Base-by-base conservation (phyloP, 768 basidiomycete species). In the Astraeus odoratus region DNA sequence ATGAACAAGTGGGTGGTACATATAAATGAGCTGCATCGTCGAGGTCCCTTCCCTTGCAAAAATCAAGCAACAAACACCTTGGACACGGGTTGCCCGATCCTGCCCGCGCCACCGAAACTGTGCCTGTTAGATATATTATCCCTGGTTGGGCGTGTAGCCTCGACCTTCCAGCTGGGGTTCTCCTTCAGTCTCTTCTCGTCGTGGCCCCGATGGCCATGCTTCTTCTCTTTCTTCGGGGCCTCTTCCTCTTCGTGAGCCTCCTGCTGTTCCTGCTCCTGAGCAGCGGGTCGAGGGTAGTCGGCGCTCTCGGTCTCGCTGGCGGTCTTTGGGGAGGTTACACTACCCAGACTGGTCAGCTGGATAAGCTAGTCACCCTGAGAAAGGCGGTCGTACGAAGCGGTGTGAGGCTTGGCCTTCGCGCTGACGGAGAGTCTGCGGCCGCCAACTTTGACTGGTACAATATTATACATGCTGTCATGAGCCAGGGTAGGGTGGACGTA, bases 21-120 rank as follows among this genome's bases (percentile, higher is more conserved):
- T 9, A n/a, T 31, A 27, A 26, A 35, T 39, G 24, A 7, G 1
- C 23, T 8, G 23, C 37, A 5, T 18, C 20, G 8, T 24, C 16
- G n/a, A 20, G 5, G 23, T 8, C 37, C 22, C 5, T 33, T 38
- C 20, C 30, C 42, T 20, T 19, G 23, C 40, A 58, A 53, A 19
- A 40, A 16, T 69, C 54, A 71, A 50, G 66, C 39, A 30, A 57
- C 56, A 43, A 72, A 48, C 13, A 41, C 57, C 50, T 67, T 79
- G 23, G 76, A 76, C 39, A 68, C 72, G 34, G 81, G 81, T 55
- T 83, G 81, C 3, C 67, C 70, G 47, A 83, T 81, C 45, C 80
- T 67, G 23, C 72, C 76, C 1, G 57, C 71, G 9, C 57, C 72
- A 15, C 70, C 74, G 50, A 71, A 72, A 0, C 50, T 58, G 33